phyloP scores from a whole-genome alignment of 371 early-diverging fungal species.

The Actinomucor elegans region DNA sequence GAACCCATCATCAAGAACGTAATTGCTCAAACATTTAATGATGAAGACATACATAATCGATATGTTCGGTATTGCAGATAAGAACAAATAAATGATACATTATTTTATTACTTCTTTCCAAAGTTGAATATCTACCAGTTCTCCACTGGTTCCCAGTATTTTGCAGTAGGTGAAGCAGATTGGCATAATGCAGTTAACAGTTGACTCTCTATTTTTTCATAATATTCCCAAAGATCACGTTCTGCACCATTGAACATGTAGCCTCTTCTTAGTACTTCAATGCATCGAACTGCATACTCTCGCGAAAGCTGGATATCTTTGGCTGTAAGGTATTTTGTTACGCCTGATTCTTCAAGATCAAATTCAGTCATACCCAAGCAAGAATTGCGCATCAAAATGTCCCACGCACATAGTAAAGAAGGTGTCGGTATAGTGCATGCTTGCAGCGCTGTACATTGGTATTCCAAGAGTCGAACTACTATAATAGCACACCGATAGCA shows the following conservation, averaged over 20 bases:
- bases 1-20: constrained; percentile 16
- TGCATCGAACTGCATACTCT: constrained; percentile 35
- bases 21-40: constrained; percentile 8
- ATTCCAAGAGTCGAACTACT: constrained; percentile 34
- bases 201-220: constrained; percentile 30
- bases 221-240: constrained; percentile 31
- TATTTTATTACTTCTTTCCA: neutral
- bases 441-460: constrained; percentile 17
- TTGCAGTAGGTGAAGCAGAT: constrained; percentile 6
- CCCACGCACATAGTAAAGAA: constrained; percentile 35
- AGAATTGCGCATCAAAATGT: constrained; percentile 34
- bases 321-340: constrained; percentile 8
- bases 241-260: constrained; percentile 39
- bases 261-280: constrained; percentile 30
- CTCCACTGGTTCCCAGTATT: constrained; percentile 22
- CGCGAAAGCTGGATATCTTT: constrained; percentile 24
- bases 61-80: constrained; percentile 1
- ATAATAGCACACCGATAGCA: constrained; percentile 28
- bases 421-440: constrained; percentile 26
- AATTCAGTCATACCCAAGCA: constrained; percentile 29
- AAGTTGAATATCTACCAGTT: neutral
- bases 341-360: constrained; percentile 1
- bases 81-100: no score
- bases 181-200: constrained; percentile 8
- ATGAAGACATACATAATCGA: neutral